A percentile compares a stretch with the other conserved stretches of the same genome.
These are phyloP conservation scores for Penicillium angulare DNA, from an alignment of 495 filamentous ascomycete genomes.

Conservation along the genomic window DNA sequence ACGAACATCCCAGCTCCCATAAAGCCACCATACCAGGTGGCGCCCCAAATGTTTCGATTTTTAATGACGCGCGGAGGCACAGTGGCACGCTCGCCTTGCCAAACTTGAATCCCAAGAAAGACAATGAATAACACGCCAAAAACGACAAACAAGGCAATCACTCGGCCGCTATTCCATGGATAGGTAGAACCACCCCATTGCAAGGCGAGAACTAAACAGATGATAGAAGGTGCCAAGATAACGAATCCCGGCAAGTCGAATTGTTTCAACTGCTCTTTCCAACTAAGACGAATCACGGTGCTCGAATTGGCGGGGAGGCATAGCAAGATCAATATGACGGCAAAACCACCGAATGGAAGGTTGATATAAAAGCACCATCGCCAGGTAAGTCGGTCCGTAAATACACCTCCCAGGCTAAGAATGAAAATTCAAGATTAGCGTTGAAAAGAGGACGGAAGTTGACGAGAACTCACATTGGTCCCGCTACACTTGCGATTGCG, in stretches of 20 bases:
- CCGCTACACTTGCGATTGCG: conserved; percentile 66
- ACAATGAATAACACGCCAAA: conserved; percentile 51
- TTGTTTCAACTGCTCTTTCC: conserved; percentile 12
- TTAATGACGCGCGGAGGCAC: conserved; percentile 61
- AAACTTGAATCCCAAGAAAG: conserved; percentile 58
- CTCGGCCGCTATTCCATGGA: conserved; percentile 45
- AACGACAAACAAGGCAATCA: conserved; percentile 55
- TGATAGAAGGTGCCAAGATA: conserved; percentile 32
- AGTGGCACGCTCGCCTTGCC: conserved; percentile 61
- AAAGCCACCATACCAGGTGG: conserved; percentile 11
- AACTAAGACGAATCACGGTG: background rate
- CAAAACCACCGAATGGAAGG: conserved; percentile 54
- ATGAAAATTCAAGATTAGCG: background rate
- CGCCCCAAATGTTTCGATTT: conserved; percentile 48
- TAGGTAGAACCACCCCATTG: conserved; percentile 47
- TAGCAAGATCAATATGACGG: conserved; percentile 15
- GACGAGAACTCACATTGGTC: conserved; percentile 50
- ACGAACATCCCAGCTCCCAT: conserved; percentile 15
- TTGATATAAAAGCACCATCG: conserved; percentile 61
- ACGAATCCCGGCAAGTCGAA: conserved; percentile 28
- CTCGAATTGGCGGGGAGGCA: background rate
- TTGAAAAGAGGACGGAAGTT: conserved; percentile 2
- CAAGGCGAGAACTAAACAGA: conserved; percentile 40
- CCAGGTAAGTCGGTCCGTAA: conserved; percentile 49
- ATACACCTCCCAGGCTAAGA: conserved; percentile 48